phyloP scores from a whole-genome alignment of 2,329 filamentous ascomycete species.

The Didymella keratinophila region DNA sequence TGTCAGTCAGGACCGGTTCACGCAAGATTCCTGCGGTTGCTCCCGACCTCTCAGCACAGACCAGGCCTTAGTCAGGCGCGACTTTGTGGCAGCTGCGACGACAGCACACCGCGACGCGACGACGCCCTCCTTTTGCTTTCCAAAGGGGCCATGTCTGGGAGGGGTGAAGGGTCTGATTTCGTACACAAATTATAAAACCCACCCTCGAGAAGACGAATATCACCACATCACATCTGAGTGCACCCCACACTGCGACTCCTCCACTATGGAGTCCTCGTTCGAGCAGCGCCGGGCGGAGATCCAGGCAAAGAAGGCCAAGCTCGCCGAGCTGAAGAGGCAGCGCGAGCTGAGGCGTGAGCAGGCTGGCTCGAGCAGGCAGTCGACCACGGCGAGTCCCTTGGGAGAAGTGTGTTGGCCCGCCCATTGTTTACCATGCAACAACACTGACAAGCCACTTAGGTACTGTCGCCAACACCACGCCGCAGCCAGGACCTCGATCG shows the following conservation, averaged over 20 bases:
- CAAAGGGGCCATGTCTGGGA: slow-evolving; percentile 17
- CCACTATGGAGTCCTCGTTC: slow-evolving; percentile 62
- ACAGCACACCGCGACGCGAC: slow-evolving; percentile 5
- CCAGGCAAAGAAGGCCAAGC: slow-evolving; percentile 93
- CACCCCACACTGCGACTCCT: slow-evolving; percentile 2
- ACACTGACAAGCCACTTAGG: slow-evolving; percentile 52
- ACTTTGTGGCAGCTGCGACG: background rate
- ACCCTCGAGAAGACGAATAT: background rate
- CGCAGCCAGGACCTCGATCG: slow-evolving; percentile 72
- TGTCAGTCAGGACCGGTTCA: slow-evolving; percentile 16
- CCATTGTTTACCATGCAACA: background rate
- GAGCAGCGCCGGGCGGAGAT: slow-evolving; percentile 93
- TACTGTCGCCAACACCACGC: slow-evolving; percentile 74
- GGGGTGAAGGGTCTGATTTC: slow-evolving; percentile 12
- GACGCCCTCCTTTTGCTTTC: background rate
- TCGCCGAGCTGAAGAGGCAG: slow-evolving; percentile 93
- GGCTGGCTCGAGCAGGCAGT: slow-evolving; percentile 67
- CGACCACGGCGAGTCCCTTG: slow-evolving; percentile 66
- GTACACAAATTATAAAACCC: background rate
- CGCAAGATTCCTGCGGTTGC: slow-evolving; percentile 30
- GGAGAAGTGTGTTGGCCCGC: slow-evolving; percentile 69
- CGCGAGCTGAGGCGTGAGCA: slow-evolving; percentile 83
- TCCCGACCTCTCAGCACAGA: slow-evolving; percentile 10
- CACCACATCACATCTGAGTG: background rate
- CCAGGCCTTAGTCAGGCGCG: slow-evolving; percentile 27